Evolutionary conservation across 805 yeast genomes (phyloP).

Genomic region (Schwanniomyces polymorphus): DNA sequence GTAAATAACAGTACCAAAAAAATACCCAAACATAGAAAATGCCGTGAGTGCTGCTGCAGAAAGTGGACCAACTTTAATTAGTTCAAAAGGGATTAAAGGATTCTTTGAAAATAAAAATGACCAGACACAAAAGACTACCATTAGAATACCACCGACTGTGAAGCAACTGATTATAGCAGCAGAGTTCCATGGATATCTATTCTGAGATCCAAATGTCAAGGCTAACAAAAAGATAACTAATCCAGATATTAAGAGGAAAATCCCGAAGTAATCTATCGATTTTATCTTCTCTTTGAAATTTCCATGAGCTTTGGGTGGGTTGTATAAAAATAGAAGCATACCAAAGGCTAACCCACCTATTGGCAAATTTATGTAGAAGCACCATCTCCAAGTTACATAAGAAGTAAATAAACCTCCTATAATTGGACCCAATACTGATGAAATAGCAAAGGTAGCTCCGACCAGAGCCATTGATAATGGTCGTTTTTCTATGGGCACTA

Average conservation of each 20-base stretch:
- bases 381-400: constrained; percentile 70
- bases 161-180: constrained; percentile 50
- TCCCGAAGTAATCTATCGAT: constrained; percentile 46
- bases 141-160: constrained; percentile 40
- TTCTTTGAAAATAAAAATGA: constrained; percentile 38
- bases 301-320: constrained; percentile 46
- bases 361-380: constrained; percentile 68
- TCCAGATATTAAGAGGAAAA: constrained; percentile 38
- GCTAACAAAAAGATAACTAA: constrained; percentile 47
- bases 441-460: constrained; percentile 44
- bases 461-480: constrained; percentile 33
- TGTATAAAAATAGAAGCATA: constrained; percentile 37
- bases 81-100: constrained; percentile 47
- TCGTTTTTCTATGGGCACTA: constrained; percentile 31
- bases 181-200: constrained; percentile 49
- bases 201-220: constrained; percentile 50
- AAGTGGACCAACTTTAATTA: constrained; percentile 39
- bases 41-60: constrained; percentile 35
- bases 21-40: constrained; percentile 31
- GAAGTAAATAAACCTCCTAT: constrained; percentile 65
- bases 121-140: constrained; percentile 37
- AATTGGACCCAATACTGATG: constrained; percentile 59
- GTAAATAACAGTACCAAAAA: constrained; percentile 30
- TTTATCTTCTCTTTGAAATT: constrained; percentile 34
- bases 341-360: constrained; percentile 53